Evolutionary conservation across 2,329 filamentous ascomycete genomes (phyloP).

Genomic region (Penicillium sp.): DNA sequence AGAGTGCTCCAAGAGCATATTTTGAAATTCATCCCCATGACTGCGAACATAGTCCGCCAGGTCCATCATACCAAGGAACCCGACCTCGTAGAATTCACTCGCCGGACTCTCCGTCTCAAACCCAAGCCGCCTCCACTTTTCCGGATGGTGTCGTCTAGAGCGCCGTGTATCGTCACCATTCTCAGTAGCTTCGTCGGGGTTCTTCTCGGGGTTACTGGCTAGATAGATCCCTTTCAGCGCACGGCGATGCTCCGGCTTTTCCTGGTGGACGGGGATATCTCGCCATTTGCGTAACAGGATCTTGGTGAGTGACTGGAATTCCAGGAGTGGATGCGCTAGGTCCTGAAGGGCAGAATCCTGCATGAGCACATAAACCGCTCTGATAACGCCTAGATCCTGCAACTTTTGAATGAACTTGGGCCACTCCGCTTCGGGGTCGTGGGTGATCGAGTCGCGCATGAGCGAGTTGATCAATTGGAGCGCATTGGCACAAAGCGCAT

Average conservation of each 20-base stretch:
- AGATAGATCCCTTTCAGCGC: slow-evolving; percentile 83
- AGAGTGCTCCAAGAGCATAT: slow-evolving; percentile 84
- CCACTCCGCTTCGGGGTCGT: slow-evolving; percentile 79
- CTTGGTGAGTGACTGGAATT: slow-evolving; percentile 92
- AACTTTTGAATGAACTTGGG: slow-evolving; percentile 90
- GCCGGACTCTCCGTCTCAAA: slow-evolving; percentile 89
- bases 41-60: slow-evolving; percentile 89
- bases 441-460: slow-evolving; percentile 84
- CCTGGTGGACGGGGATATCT: slow-evolving; percentile 77
- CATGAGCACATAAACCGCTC: slow-evolving; percentile 89
- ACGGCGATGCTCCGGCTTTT: slow-evolving; percentile 81
- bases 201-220: slow-evolving; percentile 60
- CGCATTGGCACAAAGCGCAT: slow-evolving; percentile 91
- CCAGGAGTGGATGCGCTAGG: slow-evolving; percentile 80
- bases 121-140: slow-evolving; percentile 89
- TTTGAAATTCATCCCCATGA: slow-evolving; percentile 89
- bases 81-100: slow-evolving; percentile 78
- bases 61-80: slow-evolving; percentile 97
- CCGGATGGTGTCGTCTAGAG: slow-evolving; percentile 72
- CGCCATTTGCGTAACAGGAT: slow-evolving; percentile 83
- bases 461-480: slow-evolving; percentile 93
- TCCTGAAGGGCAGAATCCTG: slow-evolving; percentile 90
- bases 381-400: slow-evolving; percentile 89
- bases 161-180: slow-evolving; percentile 50
- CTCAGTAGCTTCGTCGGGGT: slow-evolving; percentile 28